Percentiles rank a stretch among this genome's conserved stretches.
phyloP scores from a whole-genome alignment of 1,139 yeast species.

The Yamadazyma atmosphaerica region DNA sequence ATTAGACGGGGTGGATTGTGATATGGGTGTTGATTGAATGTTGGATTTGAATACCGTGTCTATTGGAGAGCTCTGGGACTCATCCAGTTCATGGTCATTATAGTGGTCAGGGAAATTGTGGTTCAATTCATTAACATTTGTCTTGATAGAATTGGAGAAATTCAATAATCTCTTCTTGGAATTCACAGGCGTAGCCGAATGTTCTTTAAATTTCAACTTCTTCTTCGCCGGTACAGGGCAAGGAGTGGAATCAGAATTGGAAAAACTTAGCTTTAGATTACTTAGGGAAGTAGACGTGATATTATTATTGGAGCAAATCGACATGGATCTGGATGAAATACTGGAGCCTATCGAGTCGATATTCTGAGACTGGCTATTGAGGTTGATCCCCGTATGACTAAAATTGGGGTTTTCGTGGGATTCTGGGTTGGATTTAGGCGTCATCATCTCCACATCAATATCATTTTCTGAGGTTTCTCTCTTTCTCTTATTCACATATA shows the following conservation, averaged over 20 bases:
- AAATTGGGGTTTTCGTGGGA: constrained; percentile 1
- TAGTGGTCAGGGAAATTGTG: constrained; percentile 9
- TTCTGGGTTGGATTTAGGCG: constrained; percentile 16
- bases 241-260: constrained; percentile 35
- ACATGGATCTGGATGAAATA: constrained; percentile 10
- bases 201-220: constrained; percentile 25
- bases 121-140: constrained; percentile 17
- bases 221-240: constrained; percentile 37
- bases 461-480: constrained; percentile 21
- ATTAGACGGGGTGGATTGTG: constrained; percentile 37
- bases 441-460: constrained; percentile 24
- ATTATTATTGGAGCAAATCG: constrained; percentile 13
- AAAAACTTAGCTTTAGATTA: constrained; percentile 26
- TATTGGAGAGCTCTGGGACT: constrained; percentile 10
- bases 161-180: constrained; percentile 22
- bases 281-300: constrained; percentile 13
- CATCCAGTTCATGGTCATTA: constrained; percentile 13
- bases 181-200: constrained; percentile 13
- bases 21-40: constrained; percentile 29
- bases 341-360: background rate
- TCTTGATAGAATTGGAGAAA: constrained; percentile 26
- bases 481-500: constrained; percentile 13
- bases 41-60: constrained; percentile 6
- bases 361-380: background rate
- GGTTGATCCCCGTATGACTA: constrained; percentile 1